A percentile compares a stretch with the other conserved stretches of the same genome.
These are phyloP conservation scores for Boletus subparvulus DNA, from an alignment of 768 basidiomycete genomes.

Conservation along the genomic window DNA sequence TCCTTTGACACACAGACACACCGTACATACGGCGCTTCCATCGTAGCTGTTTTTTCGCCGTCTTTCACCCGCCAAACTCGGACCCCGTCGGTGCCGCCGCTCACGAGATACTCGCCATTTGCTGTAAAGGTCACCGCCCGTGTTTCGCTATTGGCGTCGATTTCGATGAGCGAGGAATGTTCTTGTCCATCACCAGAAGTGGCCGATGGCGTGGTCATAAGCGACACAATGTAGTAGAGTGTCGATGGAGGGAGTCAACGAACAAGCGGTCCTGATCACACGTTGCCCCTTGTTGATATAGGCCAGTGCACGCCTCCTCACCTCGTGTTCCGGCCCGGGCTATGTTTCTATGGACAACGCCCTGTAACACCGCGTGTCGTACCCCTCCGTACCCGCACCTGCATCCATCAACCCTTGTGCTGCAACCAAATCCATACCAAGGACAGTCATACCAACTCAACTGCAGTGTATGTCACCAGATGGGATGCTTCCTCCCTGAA, in stretches of 20 bases:
- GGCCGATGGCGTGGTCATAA: background rate
- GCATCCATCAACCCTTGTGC: too few relatives aligned
- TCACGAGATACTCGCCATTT: background rate
- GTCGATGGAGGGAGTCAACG: background rate
- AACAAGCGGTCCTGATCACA: too few relatives aligned
- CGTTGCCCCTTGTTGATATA: too few relatives aligned
- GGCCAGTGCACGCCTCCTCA: too few relatives aligned
- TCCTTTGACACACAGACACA: conserved; percentile 10
- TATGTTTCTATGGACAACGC: too few relatives aligned
- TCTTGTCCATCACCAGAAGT: background rate
- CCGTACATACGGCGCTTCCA: background rate
- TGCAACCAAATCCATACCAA: too few relatives aligned
- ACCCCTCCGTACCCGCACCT: too few relatives aligned
- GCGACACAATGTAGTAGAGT: background rate
- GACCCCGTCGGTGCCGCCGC: background rate
- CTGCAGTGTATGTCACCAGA: too few relatives aligned
- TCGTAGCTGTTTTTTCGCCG: background rate
- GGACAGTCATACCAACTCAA: too few relatives aligned
- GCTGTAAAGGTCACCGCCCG: background rate
- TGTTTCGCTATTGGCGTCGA: background rate
- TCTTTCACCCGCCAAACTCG: background rate
- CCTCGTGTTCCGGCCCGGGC: too few relatives aligned
- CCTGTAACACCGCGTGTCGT: too few relatives aligned
- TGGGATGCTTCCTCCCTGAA: too few relatives aligned
- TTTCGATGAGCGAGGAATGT: background rate